A percentile compares a stretch with the other conserved stretches of the same genome.
Evolutionary conservation across 2,329 filamentous ascomycete genomes (phyloP).

Genomic region (Sarocladium brachiariae): DNA sequence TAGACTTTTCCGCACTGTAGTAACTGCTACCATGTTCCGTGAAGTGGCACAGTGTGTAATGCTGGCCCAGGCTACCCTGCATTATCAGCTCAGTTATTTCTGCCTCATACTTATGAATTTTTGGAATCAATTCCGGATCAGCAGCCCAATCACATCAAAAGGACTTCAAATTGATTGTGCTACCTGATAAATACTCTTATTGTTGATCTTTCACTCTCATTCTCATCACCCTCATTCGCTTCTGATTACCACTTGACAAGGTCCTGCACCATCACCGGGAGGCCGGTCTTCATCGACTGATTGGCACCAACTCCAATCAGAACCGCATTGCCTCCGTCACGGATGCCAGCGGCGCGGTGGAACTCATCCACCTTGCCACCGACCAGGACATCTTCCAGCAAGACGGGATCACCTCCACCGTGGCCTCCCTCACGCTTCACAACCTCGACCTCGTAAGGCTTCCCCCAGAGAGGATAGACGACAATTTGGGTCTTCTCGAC

Average conservation of each 20-base stretch:
- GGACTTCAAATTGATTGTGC: too few species aligned
- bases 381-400: constrained; percentile 37
- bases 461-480: constrained; percentile 35
- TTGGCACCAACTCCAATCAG: constrained; percentile 37
- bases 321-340: constrained; percentile 38
- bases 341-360: constrained; percentile 33
- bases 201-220: neutral
- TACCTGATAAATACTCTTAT: neutral
- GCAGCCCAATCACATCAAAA: too few species aligned
- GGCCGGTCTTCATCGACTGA: constrained; percentile 26
- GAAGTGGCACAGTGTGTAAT: too few species aligned
- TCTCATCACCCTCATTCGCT: too few species aligned
- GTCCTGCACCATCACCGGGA: constrained; percentile 18
- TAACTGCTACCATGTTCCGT: too few species aligned
- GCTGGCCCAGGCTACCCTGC: too few species aligned
- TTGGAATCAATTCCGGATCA: too few species aligned
- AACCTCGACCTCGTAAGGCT: constrained; percentile 34
- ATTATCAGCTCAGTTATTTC: too few species aligned
- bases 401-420: constrained; percentile 38
- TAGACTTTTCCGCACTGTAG: too few species aligned
- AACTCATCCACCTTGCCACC: constrained; percentile 27
- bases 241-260: constrained; percentile 15
- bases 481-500: constrained; percentile 29
- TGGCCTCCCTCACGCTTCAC: constrained; percentile 34
- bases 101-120: too few species aligned